A percentile compares a stretch with the other conserved stretches of the same genome.
These are phyloP conservation scores for Neurospora sp. DNA, from an alignment of 495 filamentous ascomycete species.

Conservation along the genomic window DNA sequence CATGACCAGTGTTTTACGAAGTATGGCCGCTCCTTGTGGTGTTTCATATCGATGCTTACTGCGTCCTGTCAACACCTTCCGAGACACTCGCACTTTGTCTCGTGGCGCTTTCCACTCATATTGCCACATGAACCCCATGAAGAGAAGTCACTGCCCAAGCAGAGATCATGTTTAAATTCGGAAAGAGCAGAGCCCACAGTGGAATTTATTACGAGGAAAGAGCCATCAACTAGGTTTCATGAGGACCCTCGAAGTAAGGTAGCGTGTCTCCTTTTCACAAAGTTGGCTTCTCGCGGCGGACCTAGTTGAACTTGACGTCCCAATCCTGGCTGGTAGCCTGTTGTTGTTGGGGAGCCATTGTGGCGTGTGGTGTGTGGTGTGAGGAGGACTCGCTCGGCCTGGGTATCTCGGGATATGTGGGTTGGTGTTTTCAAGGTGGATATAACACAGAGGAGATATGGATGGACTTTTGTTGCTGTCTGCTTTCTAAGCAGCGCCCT, in stretches of 20 bases:
- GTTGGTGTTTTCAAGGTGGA: not conserved
- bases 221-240: not conserved
- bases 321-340: constrained; percentile 49
- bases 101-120: not conserved
- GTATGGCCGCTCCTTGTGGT: too few relatives aligned
- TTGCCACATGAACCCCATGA: not conserved
- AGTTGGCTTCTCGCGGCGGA: constrained; percentile 55
- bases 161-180: not conserved
- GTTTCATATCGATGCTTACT: too few relatives aligned
- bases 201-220: not conserved
- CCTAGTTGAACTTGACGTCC: constrained; percentile 72
- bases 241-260: not conserved
- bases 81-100: not conserved
- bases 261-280: not conserved
- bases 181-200: not conserved
- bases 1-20: too few relatives aligned
- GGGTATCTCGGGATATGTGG: not conserved
- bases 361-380: constrained; percentile 8
- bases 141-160: not conserved
- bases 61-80: too few relatives aligned
- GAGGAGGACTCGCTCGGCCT: not conserved
- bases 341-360: constrained; percentile 42
- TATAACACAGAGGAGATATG: not conserved
- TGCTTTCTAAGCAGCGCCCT: not conserved
- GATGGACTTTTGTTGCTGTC: not conserved